Evolutionary conservation across 371 early-diverging fungal genomes (phyloP).

Genomic region (Rhizomucor pusillus): DNA sequence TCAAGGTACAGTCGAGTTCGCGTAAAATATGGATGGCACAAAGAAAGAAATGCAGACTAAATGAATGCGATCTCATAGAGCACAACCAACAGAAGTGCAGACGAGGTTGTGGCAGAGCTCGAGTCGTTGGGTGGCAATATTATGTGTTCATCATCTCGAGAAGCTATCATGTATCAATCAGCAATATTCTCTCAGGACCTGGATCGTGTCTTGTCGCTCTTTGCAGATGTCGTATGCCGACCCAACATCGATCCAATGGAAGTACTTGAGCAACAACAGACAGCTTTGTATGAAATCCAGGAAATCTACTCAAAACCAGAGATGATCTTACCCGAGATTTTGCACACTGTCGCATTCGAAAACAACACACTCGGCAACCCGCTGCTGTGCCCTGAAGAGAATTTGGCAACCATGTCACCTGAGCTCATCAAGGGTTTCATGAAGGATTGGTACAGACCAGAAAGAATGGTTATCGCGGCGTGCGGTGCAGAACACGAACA

Average conservation of each 20-base stretch:
- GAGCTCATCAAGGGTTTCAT: constrained; percentile 69
- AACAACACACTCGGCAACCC: constrained; percentile 85
- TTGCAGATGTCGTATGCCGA: constrained; percentile 78
- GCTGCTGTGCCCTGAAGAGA: constrained; percentile 70
- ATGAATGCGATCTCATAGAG: constrained; percentile 34
- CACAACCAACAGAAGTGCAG: constrained; percentile 61
- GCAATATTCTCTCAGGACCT: constrained; percentile 87
- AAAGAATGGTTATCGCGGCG: constrained; percentile 88
- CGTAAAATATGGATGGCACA: background rate
- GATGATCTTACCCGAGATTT: constrained; percentile 80
- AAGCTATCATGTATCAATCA: constrained; percentile 92
- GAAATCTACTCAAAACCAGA: constrained; percentile 86
- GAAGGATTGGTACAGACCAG: constrained; percentile 82
- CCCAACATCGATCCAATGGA: constrained; percentile 74
- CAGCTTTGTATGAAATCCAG: constrained; percentile 82
- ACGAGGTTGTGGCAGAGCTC: constrained; percentile 72
- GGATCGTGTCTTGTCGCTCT: constrained; percentile 63
- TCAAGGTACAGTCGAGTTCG: constrained; percentile 63
- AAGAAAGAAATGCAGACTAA: background rate
- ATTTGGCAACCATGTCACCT: constrained; percentile 65
- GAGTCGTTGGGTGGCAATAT: constrained; percentile 91
- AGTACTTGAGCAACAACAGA: constrained; percentile 77
- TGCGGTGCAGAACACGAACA: constrained; percentile 85
- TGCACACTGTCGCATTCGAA: constrained; percentile 84
- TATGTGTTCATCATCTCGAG: constrained; percentile 87